These are phyloP conservation scores for Pythium biforme DNA, from an alignment of 352 stramenopile genomes.

Conservation along the genomic window DNA sequence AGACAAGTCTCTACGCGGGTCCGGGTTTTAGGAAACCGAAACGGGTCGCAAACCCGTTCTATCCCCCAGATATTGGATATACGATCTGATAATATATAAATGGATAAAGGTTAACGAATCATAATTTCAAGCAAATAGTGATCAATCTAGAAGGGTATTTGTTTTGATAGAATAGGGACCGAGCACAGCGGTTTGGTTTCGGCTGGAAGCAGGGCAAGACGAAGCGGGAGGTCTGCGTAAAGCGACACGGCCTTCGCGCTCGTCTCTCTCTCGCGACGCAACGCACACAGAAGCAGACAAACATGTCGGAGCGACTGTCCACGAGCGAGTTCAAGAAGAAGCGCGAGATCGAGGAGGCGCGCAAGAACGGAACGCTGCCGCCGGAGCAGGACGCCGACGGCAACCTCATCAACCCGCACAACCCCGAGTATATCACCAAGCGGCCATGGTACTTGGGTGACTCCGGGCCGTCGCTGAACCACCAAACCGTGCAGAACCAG, in stretches of 20 bases:
- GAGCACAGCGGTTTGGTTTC: not conserved
- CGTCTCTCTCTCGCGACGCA: too few relatives aligned
- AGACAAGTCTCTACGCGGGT: conserved; percentile 5
- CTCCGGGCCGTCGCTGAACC: conserved; percentile 92
- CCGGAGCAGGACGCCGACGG: conserved; percentile 89
- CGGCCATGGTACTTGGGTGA: conserved; percentile 98
- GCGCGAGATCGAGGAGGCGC: conserved; percentile 86
- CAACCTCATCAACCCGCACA: conserved; percentile 99
- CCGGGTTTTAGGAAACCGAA: conserved; percentile 3
- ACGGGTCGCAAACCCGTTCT: not conserved
- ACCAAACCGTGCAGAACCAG: conserved; percentile 92
- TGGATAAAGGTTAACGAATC: too few relatives aligned
- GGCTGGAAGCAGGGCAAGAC: not conserved
- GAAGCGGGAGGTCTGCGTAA: not conserved
- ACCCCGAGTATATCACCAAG: conserved; percentile 99
- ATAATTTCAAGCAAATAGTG: too few relatives aligned
- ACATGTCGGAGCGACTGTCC: conserved; percentile 78
- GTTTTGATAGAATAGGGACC: too few relatives aligned
- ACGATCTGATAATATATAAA: too few relatives aligned
- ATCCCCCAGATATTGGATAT: not conserved
- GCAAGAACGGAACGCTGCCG: conserved; percentile 85
- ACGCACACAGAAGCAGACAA: too few relatives aligned
- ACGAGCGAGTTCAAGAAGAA: conserved; percentile 87
- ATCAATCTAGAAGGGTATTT: not conserved
- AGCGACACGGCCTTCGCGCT: not conserved